Percentiles rank a stretch among this genome's conserved stretches.
Conservation (phyloP, 176 grass and related monocot genomes). For the Metroxylon sagu region DNA sequence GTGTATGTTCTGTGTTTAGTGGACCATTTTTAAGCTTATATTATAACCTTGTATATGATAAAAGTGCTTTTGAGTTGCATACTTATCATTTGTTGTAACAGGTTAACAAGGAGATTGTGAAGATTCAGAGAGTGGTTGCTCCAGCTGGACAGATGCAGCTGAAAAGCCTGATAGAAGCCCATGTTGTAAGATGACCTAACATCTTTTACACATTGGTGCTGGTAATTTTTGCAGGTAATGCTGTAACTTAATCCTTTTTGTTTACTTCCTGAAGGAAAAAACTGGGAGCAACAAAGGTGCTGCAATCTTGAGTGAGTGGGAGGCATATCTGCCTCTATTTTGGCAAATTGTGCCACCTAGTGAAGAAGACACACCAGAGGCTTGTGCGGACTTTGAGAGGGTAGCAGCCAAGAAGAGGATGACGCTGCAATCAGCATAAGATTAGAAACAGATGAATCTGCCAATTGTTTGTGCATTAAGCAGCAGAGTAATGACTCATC, state of each 20-base stretch:
- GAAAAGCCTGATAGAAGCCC: slow-evolving; percentile 92
- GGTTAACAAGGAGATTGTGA: slow-evolving; percentile 99
- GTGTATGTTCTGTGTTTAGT: too few species aligned
- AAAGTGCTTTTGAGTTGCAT: too few species aligned
- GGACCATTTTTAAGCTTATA: too few species aligned
- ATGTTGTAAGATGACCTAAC: slow-evolving; percentile 60
- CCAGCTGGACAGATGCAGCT: slow-evolving; percentile 99
- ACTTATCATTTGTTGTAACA: slow-evolving; percentile 21
- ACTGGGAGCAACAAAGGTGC: slow-evolving; percentile 85
- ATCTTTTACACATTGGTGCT: neutral
- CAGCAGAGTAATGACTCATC: neutral
- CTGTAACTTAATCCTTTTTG: slow-evolving; percentile 10
- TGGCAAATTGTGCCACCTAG: slow-evolving; percentile 98
- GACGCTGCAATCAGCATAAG: slow-evolving; percentile 52
- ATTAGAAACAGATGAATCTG: neutral
- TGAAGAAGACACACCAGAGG: slow-evolving; percentile 98
- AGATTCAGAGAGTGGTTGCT: slow-evolving; percentile 99
- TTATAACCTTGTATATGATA: too few species aligned
- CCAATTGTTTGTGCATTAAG: neutral
- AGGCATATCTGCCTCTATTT: slow-evolving; percentile 90
- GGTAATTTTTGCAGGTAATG: neutral
- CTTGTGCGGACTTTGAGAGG: slow-evolving; percentile 87
- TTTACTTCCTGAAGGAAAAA: slow-evolving; percentile 63
- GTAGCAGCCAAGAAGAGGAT: slow-evolving; percentile 64
- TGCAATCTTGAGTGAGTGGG: slow-evolving; percentile 81